phyloP scores from a whole-genome alignment of 805 yeast species.

The Cyberlindnera lachancei region DNA sequence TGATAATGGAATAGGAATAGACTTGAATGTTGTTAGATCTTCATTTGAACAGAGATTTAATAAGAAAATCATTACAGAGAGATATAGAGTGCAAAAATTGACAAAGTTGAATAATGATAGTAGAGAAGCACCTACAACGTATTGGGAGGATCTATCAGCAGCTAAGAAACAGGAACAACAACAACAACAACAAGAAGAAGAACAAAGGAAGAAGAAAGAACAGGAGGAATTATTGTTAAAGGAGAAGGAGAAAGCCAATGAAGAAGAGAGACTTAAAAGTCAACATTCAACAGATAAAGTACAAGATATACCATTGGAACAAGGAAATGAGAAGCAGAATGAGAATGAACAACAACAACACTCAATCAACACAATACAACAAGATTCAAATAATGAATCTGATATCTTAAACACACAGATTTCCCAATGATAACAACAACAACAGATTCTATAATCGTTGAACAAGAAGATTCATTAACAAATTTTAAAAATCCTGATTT shows the following conservation, averaged over 20 bases:
- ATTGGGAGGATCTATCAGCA: conserved; percentile 18
- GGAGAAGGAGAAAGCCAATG: neutral
- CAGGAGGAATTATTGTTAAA: neutral
- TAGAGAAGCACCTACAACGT: conserved; percentile 18
- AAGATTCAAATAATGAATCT: too few relatives aligned
- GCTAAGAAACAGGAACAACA: conserved; percentile 9
- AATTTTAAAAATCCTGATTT: conserved; percentile 4
- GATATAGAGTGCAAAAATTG: conserved; percentile 8
- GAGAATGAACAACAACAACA: neutral
- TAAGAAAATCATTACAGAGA: conserved; percentile 2
- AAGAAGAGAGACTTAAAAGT: neutral
- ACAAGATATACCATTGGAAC: neutral
- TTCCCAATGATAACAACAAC: conserved; percentile 2
- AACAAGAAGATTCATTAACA: neutral
- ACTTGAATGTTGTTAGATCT: too few relatives aligned
- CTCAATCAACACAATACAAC: too few relatives aligned
- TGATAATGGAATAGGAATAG: too few relatives aligned
- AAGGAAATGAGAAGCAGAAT: neutral
- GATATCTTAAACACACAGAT: too few relatives aligned
- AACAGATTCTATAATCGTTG: too few relatives aligned
- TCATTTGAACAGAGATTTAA: conserved; percentile 5
- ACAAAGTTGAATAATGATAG: conserved; percentile 10
- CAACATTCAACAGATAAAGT: neutral
- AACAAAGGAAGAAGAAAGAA: neutral
- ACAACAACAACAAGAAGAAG: conserved; percentile 2